Evolutionary conservation across 169 alveolate genomes (phyloP).

Genomic region (Sarcocystis neurona): DNA sequence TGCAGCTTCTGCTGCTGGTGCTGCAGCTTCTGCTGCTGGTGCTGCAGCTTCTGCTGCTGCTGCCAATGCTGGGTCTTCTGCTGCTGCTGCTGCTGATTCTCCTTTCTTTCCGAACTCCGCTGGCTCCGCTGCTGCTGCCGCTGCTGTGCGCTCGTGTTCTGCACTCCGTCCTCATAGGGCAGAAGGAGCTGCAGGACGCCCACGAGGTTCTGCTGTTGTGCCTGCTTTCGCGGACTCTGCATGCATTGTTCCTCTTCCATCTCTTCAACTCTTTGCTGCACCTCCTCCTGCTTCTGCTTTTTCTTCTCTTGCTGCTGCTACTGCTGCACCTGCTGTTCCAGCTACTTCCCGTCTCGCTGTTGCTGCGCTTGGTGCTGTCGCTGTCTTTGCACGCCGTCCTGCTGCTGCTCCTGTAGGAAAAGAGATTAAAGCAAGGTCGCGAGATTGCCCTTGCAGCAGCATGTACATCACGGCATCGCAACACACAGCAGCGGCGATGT

Average conservation of each 20-base stretch:
- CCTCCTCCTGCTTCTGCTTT: background rate
- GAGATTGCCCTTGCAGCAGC: constrained; percentile 38
- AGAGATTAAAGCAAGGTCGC: background rate
- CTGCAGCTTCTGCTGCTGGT: no score
- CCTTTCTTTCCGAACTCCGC: no score
- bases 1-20: no score
- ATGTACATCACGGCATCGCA: constrained; percentile 1
- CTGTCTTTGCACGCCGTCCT: background rate
- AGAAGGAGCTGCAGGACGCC: no score
- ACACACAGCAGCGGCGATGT: constrained; percentile 31
- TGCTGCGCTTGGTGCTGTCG: background rate
- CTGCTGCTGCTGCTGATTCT: no score
- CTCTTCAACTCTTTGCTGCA: background rate
- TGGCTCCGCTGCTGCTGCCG: background rate
- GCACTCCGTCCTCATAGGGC: background rate
- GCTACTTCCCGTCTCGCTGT: background rate
- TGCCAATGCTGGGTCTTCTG: no score
- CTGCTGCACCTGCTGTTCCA: background rate
- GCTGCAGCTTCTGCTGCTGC: no score
- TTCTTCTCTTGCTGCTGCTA: background rate
- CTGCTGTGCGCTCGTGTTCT: background rate
- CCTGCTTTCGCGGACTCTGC: background rate
- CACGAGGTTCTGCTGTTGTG: no score
- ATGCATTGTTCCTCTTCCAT: background rate
- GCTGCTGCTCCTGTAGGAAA: background rate